These are phyloP conservation scores for Isochrysis galbana DNA, from an alignment of 78 protist genomes.

Conservation along the genomic window DNA sequence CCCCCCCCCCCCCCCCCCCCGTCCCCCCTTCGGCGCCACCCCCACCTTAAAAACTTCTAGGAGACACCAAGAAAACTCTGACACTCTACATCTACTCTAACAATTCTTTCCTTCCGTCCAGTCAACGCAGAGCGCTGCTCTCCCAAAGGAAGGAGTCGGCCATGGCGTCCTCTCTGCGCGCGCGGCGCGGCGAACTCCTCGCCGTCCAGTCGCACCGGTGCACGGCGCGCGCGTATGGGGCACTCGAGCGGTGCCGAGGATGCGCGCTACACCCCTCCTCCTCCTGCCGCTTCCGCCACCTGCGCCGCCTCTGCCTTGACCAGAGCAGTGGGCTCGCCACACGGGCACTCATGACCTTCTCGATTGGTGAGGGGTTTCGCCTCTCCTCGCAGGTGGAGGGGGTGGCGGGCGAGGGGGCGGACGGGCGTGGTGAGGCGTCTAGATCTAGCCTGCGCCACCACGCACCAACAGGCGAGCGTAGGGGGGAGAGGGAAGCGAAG, in stretches of 20 bases:
- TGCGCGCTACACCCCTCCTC: background rate
- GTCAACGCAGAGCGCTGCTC: no score
- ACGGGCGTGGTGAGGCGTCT: background rate
- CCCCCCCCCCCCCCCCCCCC: no score
- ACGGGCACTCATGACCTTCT: background rate
- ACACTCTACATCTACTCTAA: no score
- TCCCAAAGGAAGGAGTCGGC: no score
- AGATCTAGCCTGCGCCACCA: no score
- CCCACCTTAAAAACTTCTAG: no score
- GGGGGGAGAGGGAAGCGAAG: no score
- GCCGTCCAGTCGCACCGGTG: background rate
- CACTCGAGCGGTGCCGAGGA: background rate
- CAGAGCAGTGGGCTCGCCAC: background rate
- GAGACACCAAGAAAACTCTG: no score
- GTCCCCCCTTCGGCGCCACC: no score
- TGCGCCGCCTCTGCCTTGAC: background rate
- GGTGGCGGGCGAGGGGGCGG: background rate
- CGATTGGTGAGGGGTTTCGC: background rate
- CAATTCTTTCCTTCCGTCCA: no score
- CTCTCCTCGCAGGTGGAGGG: background rate
- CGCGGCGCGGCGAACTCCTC: background rate
- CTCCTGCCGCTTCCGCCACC: background rate
- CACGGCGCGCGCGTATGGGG: background rate
- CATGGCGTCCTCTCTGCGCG: background rate
- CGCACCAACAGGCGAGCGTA: no score